A percentile compares a stretch with the other conserved stretches of the same genome.
Conservation (phyloP, 164 flowering plant genomes). For the Tetrastigma voinierianum region DNA sequence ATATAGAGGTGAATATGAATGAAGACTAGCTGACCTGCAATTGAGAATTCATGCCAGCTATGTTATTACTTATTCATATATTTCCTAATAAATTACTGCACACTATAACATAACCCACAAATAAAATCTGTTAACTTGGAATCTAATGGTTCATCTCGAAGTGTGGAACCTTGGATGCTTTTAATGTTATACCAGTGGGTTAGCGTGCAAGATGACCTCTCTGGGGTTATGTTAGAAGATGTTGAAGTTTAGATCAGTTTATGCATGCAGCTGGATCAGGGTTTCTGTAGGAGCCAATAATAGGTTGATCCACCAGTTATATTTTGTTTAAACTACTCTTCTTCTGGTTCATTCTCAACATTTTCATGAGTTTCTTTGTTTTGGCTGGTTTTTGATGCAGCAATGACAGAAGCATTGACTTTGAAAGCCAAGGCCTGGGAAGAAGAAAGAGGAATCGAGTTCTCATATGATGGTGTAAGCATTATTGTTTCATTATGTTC, state of each 20-base stretch:
- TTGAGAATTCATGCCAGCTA: neutral
- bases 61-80: neutral
- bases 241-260: neutral
- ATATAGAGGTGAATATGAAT: neutral
- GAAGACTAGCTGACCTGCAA: neutral
- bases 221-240: neutral
- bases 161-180: neutral
- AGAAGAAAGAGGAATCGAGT: slow-evolving; percentile 51
- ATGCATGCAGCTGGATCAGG: neutral
- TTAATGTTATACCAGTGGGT: neutral
- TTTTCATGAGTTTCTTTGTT: neutral
- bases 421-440: slow-evolving; percentile 60
- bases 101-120: too few species aligned
- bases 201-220: neutral
- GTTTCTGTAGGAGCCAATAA: neutral
- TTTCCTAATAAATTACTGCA: too few species aligned
- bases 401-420: slow-evolving; percentile 57
- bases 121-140: neutral
- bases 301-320: neutral
- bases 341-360: neutral
- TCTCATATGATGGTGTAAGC: slow-evolving; percentile 72
- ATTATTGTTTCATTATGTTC: slow-evolving; percentile 2
- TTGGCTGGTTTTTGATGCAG: slow-evolving; percentile 31
- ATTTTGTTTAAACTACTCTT: neutral
- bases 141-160: neutral